A percentile compares a stretch with the other conserved stretches of the same genome.
Conservation (phyloP, 768 basidiomycete species). For the Filobasidium floriforme region DNA sequence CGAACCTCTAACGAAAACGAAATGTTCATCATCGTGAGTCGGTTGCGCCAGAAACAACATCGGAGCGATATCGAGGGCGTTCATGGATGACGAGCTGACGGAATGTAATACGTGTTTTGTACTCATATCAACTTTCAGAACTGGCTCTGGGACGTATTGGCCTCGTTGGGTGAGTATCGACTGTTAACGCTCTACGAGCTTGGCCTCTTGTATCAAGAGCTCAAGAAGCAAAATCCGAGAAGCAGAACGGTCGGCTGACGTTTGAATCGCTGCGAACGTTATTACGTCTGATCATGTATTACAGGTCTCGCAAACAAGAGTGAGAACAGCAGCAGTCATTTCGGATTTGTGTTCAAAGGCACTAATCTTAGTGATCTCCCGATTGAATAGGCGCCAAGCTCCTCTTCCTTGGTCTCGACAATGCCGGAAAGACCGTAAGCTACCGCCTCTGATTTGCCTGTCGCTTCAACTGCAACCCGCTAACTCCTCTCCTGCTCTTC, state of each 20-base stretch:
- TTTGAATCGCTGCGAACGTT: too few species aligned
- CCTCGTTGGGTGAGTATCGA: conserved; percentile 68
- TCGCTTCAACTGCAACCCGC: background rate
- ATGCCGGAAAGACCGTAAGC: conserved; percentile 95
- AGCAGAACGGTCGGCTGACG: background rate
- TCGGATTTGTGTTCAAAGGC: background rate
- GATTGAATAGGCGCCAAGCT: conserved; percentile 65
- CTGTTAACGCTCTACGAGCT: background rate
- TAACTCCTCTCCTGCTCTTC: background rate
- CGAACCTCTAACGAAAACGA: background rate
- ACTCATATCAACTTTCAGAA: conserved; percentile 46
- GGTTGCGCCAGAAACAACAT: too few species aligned
- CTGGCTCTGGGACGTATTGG: conserved; percentile 95
- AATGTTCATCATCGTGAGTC: conserved; percentile 9
- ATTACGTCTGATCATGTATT: background rate
- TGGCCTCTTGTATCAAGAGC: too few species aligned
- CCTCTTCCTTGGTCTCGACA: conserved; percentile 95
- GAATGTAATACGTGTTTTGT: too few species aligned
- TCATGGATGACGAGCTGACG: too few species aligned
- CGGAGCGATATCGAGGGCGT: too few species aligned
- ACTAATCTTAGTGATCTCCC: background rate
- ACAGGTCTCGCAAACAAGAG: conserved; percentile 90
- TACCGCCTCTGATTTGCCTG: background rate
- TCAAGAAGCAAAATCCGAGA: too few species aligned
- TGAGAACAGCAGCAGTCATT: conserved; percentile 15